These are phyloP conservation scores for Erythrobasidium yunnanense DNA, from an alignment of 768 basidiomycete species.

Conservation along the genomic window DNA sequence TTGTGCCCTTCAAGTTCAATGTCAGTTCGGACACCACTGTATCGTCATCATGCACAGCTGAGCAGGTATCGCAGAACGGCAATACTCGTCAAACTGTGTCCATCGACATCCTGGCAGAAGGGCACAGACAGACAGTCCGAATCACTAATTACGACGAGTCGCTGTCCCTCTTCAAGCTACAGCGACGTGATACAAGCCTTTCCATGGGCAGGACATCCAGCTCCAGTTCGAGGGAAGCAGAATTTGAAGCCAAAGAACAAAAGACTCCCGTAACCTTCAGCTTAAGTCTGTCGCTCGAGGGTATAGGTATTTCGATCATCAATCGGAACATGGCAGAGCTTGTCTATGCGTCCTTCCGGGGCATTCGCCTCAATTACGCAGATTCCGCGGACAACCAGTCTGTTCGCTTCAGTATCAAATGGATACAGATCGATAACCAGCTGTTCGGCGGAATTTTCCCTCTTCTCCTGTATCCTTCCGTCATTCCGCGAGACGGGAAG, in stretches of 20 bases:
- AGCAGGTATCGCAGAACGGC: constrained; percentile 47
- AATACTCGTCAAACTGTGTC: constrained; percentile 55
- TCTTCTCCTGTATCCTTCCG: constrained; percentile 86
- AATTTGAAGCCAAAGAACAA: constrained; percentile 42
- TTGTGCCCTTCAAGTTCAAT: constrained; percentile 75
- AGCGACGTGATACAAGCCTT: constrained; percentile 32
- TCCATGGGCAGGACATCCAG: constrained; percentile 15
- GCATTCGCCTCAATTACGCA: constrained; percentile 71
- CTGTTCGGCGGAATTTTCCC: constrained; percentile 91
- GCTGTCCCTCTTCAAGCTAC: constrained; percentile 65
- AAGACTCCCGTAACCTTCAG: constrained; percentile 58
- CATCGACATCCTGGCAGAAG: constrained; percentile 83
- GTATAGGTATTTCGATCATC: constrained; percentile 82
- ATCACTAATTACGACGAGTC: constrained; percentile 80
- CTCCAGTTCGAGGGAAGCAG: constrained; percentile 49
- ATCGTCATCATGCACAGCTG: neutral
- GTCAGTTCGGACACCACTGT: constrained; percentile 45
- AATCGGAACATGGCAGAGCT: constrained; percentile 81
- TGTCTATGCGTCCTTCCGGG: constrained; percentile 68
- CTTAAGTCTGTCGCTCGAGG: constrained; percentile 66
- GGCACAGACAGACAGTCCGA: constrained; percentile 66
- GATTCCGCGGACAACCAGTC: constrained; percentile 68
- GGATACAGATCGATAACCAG: constrained; percentile 91
- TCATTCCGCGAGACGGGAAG: constrained; percentile 62
- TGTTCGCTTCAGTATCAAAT: constrained; percentile 68